Base-by-base conservation (phyloP, 768 basidiomycete species). In the Solioccasus polychromus region DNA sequence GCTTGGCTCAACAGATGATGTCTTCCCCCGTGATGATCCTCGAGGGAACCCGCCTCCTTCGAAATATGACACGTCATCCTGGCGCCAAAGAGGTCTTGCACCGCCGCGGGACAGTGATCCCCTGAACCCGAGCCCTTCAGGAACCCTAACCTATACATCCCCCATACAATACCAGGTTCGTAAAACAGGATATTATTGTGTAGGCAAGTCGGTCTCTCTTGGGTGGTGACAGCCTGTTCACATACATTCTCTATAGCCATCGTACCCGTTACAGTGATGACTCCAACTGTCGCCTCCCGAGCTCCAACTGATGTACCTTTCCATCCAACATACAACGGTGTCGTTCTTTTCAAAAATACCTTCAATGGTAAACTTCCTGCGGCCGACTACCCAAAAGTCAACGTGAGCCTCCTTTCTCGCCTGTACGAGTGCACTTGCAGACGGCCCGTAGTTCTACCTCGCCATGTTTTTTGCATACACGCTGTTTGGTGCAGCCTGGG, bases 331-430 rank as follows among this genome's bases (percentile, higher is more conserved):
- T 97, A 92, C 66, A 70, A 73, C 9, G 94, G 92, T 12, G 69
- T 72, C 26, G 87, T 97, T 29, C 70, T 88, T 36, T 98, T 99
- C 74, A 78, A 76, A 56, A 97, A 96, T 65, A 80, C 76, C 2
- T 97, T 97, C 60, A 73, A 85, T 22, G 96, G 96, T 17, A 80
- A 88, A 62, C 74, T 99, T 18, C 80, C 95, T 11, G 93, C 94
- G 6, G 79, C 88, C 5, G 96, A 99, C 63, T 96, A 97, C 66
- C 96, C 96, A 10, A 98, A 98, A 81, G 89, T 98, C 63, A 85
- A 81, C 47, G 93, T 96, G 64, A 57, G 89, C 65, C 26, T 8
- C n/a, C 37, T 17, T 37, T 17, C 19, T 40, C 35, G 17, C 19
- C 54, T 31, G 43, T 15, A 32, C 39, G 20, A 22, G 24, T 34